Conservation (phyloP, 2,329 filamentous ascomycete species). For the Aspergillus intermedius region DNA sequence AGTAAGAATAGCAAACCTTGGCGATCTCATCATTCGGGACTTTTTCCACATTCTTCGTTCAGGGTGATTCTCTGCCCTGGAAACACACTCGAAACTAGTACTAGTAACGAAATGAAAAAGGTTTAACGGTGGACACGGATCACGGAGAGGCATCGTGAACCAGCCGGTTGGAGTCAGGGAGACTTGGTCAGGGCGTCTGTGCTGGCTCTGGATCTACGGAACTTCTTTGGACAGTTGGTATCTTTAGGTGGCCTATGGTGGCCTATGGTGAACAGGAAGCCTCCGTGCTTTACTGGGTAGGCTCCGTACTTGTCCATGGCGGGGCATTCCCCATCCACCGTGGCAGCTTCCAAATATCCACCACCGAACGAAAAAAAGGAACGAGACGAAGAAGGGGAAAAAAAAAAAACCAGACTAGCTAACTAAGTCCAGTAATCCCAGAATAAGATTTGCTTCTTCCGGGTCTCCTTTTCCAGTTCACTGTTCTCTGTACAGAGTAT, state of each 20-base stretch:
- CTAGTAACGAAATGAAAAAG: neutral
- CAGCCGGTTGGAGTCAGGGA: neutral
- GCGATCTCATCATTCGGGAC: no score
- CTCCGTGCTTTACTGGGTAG: neutral
- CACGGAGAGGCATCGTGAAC: neutral
- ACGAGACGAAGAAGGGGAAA: neutral
- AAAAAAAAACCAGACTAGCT: neutral
- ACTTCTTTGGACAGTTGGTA: no score
- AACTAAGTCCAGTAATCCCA: no score
- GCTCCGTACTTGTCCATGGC: neutral
- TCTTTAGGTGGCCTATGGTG: no score
- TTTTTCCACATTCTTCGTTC: no score
- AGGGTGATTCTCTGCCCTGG: neutral
- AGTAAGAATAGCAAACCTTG: no score
- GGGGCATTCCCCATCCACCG: neutral
- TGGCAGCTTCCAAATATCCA: neutral
- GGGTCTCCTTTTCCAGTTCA: no score
- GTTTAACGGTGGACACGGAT: neutral
- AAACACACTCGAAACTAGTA: neutral
- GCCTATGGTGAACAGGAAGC: no score
- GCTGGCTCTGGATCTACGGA: neutral
- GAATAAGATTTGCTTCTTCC: no score
- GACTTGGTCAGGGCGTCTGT: neutral
- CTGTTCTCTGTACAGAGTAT: neutral
- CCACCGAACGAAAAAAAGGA: neutral